Conservation (phyloP, 1,284 basidiomycete species). For the Papiliotrema terrestris region DNA sequence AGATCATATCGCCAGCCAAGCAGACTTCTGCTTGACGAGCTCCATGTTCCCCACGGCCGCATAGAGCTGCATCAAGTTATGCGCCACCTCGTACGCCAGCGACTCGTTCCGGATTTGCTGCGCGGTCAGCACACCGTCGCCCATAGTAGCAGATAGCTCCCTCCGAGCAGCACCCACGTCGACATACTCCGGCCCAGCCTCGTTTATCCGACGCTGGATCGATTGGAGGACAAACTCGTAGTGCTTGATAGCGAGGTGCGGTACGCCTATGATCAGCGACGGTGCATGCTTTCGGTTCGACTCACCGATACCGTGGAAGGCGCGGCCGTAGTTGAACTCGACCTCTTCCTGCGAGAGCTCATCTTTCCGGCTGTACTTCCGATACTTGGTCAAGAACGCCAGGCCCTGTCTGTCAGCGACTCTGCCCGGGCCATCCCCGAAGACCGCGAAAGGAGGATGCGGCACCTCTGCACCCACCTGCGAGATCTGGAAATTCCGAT, state of each 20-base stretch:
- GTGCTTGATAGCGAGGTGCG: conserved; percentile 74
- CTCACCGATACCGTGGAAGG: conserved; percentile 84
- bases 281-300: not conserved
- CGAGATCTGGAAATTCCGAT: conserved; percentile 75
- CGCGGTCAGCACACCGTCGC: not conserved
- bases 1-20: conserved; percentile 44
- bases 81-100: conserved; percentile 68
- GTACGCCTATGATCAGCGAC: conserved; percentile 57
- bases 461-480: conserved; percentile 56
- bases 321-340: conserved; percentile 86
- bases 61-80: conserved; percentile 81
- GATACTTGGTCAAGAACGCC: conserved; percentile 75
- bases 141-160: no score
- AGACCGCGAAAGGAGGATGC: no score
- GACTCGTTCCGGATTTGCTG: conserved; percentile 49
- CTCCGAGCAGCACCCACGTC: conserved; percentile 11
- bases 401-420: conserved; percentile 57
- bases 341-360: conserved; percentile 62
- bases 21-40: conserved; percentile 50
- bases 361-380: conserved; percentile 54
- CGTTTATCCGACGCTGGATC: conserved; percentile 52
- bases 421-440: not conserved
- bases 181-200: conserved; percentile 8
- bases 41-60: conserved; percentile 68
- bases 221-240: conserved; percentile 71